phyloP scores from a whole-genome alignment of 495 filamentous ascomycete genomes.

The Hypoxylon subgilvum region DNA sequence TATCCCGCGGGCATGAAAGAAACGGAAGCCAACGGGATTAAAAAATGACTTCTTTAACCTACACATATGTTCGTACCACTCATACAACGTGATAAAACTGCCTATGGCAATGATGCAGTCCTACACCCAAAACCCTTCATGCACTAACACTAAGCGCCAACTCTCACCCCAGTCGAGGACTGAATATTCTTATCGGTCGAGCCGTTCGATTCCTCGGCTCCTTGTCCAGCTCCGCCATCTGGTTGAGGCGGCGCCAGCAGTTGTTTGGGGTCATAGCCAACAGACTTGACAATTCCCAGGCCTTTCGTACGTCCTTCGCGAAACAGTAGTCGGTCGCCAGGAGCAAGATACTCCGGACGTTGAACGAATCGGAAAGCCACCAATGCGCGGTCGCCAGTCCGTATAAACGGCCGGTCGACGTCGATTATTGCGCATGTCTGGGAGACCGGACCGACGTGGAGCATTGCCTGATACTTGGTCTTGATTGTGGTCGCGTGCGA shows the following conservation, averaged over 20 bases:
- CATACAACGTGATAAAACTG: too few species aligned
- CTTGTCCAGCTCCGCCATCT: conserved; percentile 30
- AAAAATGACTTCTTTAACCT: too few species aligned
- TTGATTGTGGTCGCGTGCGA: conserved; percentile 99
- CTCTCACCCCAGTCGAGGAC: conserved; percentile 13
- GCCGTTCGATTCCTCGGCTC: conserved; percentile 14
- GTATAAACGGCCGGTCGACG: conserved; percentile 93
- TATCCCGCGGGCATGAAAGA: too few species aligned
- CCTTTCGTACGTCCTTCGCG: conserved; percentile 95
- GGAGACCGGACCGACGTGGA: conserved; percentile 92
- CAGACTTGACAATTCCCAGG: conserved; percentile 87
- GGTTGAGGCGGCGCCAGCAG: conserved; percentile 43
- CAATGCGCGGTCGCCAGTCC: conserved; percentile 87
- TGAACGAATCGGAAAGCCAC: conserved; percentile 97
- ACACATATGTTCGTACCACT: too few species aligned
- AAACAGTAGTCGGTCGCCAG: conserved; percentile 90
- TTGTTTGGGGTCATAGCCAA: conserved; percentile 78
- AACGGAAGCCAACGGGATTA: too few species aligned
- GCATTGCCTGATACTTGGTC: conserved; percentile 97
- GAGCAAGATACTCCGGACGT: conserved; percentile 88
- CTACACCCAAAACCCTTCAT: not conserved
- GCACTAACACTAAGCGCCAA: conserved; percentile 8
- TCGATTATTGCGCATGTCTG: conserved; percentile 98
- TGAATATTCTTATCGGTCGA: conserved; percentile 16
- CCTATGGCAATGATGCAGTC: not conserved